Conservation (phyloP, 257 asterid species). For the Solanum sitiens region DNA sequence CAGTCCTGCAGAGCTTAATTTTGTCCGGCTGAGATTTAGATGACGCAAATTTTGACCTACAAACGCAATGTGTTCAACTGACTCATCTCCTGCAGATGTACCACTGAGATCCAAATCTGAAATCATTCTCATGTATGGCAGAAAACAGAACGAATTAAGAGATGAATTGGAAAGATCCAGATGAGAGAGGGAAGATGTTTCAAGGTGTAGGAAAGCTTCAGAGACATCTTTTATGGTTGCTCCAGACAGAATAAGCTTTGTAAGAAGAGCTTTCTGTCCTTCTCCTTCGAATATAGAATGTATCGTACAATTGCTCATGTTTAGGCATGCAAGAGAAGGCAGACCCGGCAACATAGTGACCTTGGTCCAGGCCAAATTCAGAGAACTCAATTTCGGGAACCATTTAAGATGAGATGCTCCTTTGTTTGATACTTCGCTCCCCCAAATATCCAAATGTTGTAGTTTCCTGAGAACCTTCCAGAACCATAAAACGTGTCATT, state of each 20-base stretch:
- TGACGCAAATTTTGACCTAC: slow-evolving; percentile 48
- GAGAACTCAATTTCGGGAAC: slow-evolving; percentile 50
- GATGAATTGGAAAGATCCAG: slow-evolving; percentile 62
- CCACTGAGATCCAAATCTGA: slow-evolving; percentile 59
- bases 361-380: slow-evolving; percentile 80
- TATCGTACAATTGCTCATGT: slow-evolving; percentile 84
- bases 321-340: slow-evolving; percentile 47
- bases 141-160: slow-evolving; percentile 35
- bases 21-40: slow-evolving; percentile 63
- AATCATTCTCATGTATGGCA: slow-evolving; percentile 47
- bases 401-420: slow-evolving; percentile 46
- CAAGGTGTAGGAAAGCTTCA: slow-evolving; percentile 39
- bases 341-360: slow-evolving; percentile 56
- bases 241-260: slow-evolving; percentile 56
- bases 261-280: slow-evolving; percentile 35
- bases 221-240: slow-evolving; percentile 35
- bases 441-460: slow-evolving; percentile 82
- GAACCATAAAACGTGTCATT: slow-evolving; percentile 1
- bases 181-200: slow-evolving; percentile 30
- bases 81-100: slow-evolving; percentile 35
- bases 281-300: slow-evolving; percentile 41
- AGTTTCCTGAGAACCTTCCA: slow-evolving; percentile 54
- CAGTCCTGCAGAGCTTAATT: slow-evolving; percentile 59
- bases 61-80: slow-evolving; percentile 37
- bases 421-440: slow-evolving; percentile 54